Evolutionary conservation across 768 basidiomycete species (phyloP).

Genomic region (Phylloporus sp.): DNA sequence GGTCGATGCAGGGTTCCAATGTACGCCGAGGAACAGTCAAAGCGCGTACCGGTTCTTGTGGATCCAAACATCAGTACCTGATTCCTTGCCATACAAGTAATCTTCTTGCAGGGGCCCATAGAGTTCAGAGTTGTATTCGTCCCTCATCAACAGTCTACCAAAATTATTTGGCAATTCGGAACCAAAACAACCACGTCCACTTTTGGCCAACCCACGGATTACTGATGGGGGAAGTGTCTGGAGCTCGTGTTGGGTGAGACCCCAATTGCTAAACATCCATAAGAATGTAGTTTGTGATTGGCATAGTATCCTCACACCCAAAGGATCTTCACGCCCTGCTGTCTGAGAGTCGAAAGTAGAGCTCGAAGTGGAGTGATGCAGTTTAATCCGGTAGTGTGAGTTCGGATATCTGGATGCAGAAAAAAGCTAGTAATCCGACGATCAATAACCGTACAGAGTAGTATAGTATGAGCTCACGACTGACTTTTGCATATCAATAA

Average conservation of each 20-base stretch:
- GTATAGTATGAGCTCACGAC: conserved; percentile 8
- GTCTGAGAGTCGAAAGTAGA: conserved; percentile 45
- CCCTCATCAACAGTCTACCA: conserved; percentile 58
- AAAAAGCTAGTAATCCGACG: conserved; percentile 45
- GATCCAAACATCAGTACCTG: conserved; percentile 66
- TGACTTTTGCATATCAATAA: conserved; percentile 76
- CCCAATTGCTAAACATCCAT: conserved; percentile 54
- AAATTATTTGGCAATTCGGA: conserved; percentile 49
- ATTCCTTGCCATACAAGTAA: conserved; percentile 47
- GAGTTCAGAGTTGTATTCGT: conserved; percentile 51
- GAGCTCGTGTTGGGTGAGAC: conserved; percentile 61
- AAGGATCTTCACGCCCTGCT: conserved; percentile 51
- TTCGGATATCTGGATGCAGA: conserved; percentile 55
- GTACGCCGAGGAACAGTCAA: background rate
- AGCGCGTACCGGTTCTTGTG: conserved; percentile 57
- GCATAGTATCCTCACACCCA: conserved; percentile 49
- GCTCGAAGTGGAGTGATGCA: conserved; percentile 55
- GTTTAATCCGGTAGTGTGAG: conserved; percentile 51
- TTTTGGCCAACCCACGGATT: conserved; percentile 50
- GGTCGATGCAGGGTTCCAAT: background rate
- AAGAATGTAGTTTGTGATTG: background rate
- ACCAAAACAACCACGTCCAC: conserved; percentile 49
- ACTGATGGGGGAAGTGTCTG: conserved; percentile 59
- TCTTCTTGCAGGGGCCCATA: conserved; percentile 61
- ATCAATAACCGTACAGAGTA: conserved; percentile 5